A percentile compares a stretch with the other conserved stretches of the same genome.
Conservation (phyloP, 2,329 filamentous ascomycete genomes). For the Didymella glomerata region DNA sequence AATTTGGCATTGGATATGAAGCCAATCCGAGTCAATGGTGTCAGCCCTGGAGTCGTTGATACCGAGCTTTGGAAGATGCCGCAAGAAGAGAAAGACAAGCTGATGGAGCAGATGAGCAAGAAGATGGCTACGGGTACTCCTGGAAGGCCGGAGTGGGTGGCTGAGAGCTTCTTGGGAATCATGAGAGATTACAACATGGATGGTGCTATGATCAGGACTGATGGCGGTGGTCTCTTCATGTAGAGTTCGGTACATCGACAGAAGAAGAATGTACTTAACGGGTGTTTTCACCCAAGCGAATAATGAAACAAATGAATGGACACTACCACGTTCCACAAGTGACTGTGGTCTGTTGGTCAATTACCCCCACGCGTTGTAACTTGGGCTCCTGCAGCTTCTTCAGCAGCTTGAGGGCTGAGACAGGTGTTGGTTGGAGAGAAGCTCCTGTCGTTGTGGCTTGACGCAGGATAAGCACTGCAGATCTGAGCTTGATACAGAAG, state of each 20-base stretch:
- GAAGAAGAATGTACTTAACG: background rate
- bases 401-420: background rate
- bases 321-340: background rate
- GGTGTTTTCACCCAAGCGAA: background rate
- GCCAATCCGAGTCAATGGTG: conserved; percentile 70
- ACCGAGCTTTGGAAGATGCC: conserved; percentile 55
- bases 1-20: conserved; percentile 69
- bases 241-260: conserved; percentile 1
- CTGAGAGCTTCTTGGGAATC: conserved; percentile 58
- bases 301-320: background rate
- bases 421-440: conserved; percentile 5
- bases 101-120: conserved; percentile 32
- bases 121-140: conserved; percentile 40
- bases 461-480: conserved; percentile 17
- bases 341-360: conserved; percentile 7
- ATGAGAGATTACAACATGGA: conserved; percentile 59
- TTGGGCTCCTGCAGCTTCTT: background rate
- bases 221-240: conserved; percentile 49
- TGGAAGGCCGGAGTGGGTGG: conserved; percentile 44
- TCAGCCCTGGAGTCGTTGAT: conserved; percentile 63
- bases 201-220: conserved; percentile 55
- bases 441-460: conserved; percentile 13
- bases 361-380: conserved; percentile 1
- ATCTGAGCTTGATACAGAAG: conserved; percentile 9
- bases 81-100: conserved; percentile 35